Evolutionary conservation across 2,329 filamentous ascomycete genomes (phyloP).

Genomic region (Aureobasidium leucospermi): DNA sequence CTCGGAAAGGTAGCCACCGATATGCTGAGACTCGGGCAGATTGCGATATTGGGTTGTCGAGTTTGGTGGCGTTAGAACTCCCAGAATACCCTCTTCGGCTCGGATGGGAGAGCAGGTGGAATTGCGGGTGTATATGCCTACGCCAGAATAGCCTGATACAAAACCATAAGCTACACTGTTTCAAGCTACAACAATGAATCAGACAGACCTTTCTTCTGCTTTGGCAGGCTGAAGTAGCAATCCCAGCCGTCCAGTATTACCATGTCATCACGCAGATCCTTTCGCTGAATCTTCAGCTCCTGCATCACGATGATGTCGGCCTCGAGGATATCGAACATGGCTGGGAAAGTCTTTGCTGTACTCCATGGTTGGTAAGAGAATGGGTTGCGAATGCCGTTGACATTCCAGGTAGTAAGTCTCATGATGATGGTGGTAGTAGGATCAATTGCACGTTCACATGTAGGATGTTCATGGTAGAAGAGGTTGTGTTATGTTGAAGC

Average conservation of each 20-base stretch:
- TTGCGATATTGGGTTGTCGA: constrained; percentile 65
- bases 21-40: constrained; percentile 64
- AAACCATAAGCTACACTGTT: background rate
- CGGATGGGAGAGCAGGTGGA: constrained; percentile 75
- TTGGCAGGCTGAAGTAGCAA: constrained; percentile 88
- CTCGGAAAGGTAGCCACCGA: constrained; percentile 77
- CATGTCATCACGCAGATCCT: constrained; percentile 91
- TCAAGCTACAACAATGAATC: background rate
- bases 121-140: constrained; percentile 91
- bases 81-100: constrained; percentile 90
- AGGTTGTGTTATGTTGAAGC: background rate
- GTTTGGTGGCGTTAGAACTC: constrained; percentile 66
- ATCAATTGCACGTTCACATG: background rate
- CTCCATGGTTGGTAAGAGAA: constrained; percentile 48
- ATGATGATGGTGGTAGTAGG: constrained; percentile 20
- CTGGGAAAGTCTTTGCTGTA: constrained; percentile 37
- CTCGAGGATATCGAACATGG: constrained; percentile 91
- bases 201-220: constrained; percentile 76
- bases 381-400: constrained; percentile 49
- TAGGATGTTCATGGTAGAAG: background rate
- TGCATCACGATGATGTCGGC: constrained; percentile 93
- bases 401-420: constrained; percentile 40
- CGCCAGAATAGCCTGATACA: constrained; percentile 79
- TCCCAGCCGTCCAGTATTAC: constrained; percentile 93
- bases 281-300: constrained; percentile 91